Base-by-base conservation (phyloP, 2,329 filamentous ascomycete genomes). In the Paraphaeosphaeria minitans region DNA sequence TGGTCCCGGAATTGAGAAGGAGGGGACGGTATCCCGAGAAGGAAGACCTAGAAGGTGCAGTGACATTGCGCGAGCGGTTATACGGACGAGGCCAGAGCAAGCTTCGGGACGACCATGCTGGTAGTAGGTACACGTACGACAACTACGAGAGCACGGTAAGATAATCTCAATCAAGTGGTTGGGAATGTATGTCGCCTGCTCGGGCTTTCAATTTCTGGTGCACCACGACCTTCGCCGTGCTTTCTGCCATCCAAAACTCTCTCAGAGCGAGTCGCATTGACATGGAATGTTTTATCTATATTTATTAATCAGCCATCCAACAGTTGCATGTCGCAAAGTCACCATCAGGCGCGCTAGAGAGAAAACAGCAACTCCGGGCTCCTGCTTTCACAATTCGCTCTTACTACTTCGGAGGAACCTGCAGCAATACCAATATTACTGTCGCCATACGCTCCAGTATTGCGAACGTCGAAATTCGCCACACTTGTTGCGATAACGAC, bases 41-140 rank as follows among this genome's bases (percentile, higher is more conserved):
- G 33, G 56, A 58, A 14, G 60, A 65, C 3, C 51, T 52, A 1
- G 48, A 61, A 29, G n/a, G 4, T 13, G 52, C 57, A 45, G 54
- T 52, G 16, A 65, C 62, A 9, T 62, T 62, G 49, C 56, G 62
- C n/a, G 62, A 65, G 37, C 43, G 62, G 31, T 54, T 65, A 21
- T 63, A 65, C 24, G 62, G 60, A 2, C 54, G 55, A 39, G 62
- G 62, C 7, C 60, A 63, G 33, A 63, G 57, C 19, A 39, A 52
- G 19, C 27, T 65, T 24, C 31, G 58, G n/a, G 56, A 41, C 31
- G 62, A 65, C 41, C 62, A 65, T 58, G 53, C 57, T 14, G 62
- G 60, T 4, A 59, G 50, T 37, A 57, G 54, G n/a, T 65, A 65
- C 49, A 65, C 56, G 54, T 65, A 63, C 24, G 54, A 63, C 3